A percentile compares a stretch with the other conserved stretches of the same genome.
phyloP scores from a whole-genome alignment of 176 grass and related monocot species.

The Secale cereale region DNA sequence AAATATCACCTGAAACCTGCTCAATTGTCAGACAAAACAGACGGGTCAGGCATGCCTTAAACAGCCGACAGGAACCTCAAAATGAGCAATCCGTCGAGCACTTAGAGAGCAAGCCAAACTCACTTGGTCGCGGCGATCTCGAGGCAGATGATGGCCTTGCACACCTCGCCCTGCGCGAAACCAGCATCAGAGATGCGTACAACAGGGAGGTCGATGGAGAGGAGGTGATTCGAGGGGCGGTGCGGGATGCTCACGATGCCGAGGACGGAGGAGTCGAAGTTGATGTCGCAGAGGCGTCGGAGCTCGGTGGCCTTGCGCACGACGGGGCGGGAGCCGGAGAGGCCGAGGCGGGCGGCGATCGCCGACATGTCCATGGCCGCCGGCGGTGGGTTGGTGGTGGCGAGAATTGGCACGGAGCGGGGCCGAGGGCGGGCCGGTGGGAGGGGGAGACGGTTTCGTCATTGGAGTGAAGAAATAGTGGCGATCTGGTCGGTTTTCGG shows the following conservation, averaged over 20 bases:
- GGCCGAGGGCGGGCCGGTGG: not conserved
- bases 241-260: slow-evolving; percentile 41
- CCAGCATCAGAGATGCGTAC: not conserved
- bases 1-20: slow-evolving; percentile 84
- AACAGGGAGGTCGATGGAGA: not conserved
- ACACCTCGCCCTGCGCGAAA: slow-evolving; percentile 67
- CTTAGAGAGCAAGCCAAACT: not conserved
- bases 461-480: slow-evolving; percentile 25
- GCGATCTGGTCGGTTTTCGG: slow-evolving; percentile 19
- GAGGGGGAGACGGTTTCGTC: not conserved
- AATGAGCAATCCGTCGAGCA: slow-evolving; percentile 38
- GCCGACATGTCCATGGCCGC: slow-evolving; percentile 70
- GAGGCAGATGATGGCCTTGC: slow-evolving; percentile 94
- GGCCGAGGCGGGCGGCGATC: slow-evolving; percentile 64
- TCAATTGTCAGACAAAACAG: not conserved
- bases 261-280: slow-evolving; percentile 81
- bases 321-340: slow-evolving; percentile 47
- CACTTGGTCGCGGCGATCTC: slow-evolving; percentile 88
- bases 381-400: too few relatives aligned
- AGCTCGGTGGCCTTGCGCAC: slow-evolving; percentile 89
- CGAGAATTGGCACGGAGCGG: not conserved
- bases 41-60: not conserved
- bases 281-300: slow-evolving; percentile 77
- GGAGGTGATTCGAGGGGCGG: too few relatives aligned
- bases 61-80: not conserved